Conservation (phyloP, 768 basidiomycete species). For the Chlorophyllum brunneum region DNA sequence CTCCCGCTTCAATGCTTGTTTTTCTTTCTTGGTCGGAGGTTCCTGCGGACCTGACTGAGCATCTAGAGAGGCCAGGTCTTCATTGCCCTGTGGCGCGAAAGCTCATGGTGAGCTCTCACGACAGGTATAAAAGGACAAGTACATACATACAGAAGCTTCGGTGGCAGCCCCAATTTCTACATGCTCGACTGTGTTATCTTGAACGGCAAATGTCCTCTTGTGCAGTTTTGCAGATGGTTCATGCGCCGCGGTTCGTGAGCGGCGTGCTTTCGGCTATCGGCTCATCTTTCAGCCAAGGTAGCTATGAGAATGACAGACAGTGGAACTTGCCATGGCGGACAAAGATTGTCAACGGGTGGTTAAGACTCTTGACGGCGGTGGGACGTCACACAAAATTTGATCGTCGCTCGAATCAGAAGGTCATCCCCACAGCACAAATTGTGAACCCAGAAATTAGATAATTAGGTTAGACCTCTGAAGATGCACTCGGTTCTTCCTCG, state of each 20-base stretch:
- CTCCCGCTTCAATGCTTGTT: slow-evolving; percentile 60
- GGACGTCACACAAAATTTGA: too few relatives aligned
- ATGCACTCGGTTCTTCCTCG: too few relatives aligned
- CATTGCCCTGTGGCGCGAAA: slow-evolving; percentile 11
- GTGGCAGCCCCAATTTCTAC: slow-evolving; percentile 40
- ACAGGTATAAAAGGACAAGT: background rate
- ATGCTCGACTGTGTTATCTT: slow-evolving; percentile 44
- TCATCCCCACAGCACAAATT: too few relatives aligned
- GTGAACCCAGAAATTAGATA: too few relatives aligned
- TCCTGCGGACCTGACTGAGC: slow-evolving; percentile 5
- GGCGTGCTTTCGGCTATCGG: slow-evolving; percentile 35
- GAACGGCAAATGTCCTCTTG: slow-evolving; percentile 47
- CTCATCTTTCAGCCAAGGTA: background rate
- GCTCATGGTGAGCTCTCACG: background rate
- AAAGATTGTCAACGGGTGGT: background rate
- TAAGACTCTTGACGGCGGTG: background rate
- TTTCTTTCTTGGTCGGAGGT: slow-evolving; percentile 57
- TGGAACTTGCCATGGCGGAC: slow-evolving; percentile 20
- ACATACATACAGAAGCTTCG: slow-evolving; percentile 37
- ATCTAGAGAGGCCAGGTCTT: slow-evolving; percentile 25
- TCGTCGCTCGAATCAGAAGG: too few relatives aligned
- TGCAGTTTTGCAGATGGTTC: slow-evolving; percentile 46
- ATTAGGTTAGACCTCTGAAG: too few relatives aligned
- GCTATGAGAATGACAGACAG: slow-evolving; percentile 2
- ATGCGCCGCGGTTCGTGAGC: slow-evolving; percentile 43